Conservation (phyloP, 2,329 filamentous ascomycete genomes). For the Aspergillus floridensis region DNA sequence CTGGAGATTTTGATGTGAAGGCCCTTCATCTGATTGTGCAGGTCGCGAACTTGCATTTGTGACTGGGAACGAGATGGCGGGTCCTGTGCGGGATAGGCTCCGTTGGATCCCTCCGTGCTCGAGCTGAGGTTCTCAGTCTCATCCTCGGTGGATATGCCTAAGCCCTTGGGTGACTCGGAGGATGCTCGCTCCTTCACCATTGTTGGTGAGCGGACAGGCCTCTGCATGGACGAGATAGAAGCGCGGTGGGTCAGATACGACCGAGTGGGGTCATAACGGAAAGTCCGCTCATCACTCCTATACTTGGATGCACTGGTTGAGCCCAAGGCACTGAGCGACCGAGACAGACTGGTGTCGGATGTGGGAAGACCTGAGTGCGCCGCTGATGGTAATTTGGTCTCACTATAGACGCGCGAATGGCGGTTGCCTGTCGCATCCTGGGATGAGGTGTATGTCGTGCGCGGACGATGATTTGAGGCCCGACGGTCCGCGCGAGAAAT, state of each 20-base stretch:
- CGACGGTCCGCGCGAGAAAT: slow-evolving; percentile 41
- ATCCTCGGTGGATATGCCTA: slow-evolving; percentile 30
- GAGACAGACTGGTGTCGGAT: slow-evolving; percentile 47
- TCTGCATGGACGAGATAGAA: slow-evolving; percentile 42
- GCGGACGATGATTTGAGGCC: slow-evolving; percentile 48
- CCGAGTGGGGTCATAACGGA: slow-evolving; percentile 31
- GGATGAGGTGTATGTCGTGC: slow-evolving; percentile 34
- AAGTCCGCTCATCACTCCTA: slow-evolving; percentile 33
- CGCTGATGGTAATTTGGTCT: slow-evolving; percentile 54
- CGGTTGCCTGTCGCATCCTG: slow-evolving; percentile 43
- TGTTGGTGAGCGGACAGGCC: slow-evolving; percentile 5
- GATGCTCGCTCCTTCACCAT: slow-evolving; percentile 18
- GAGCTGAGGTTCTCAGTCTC: slow-evolving; percentile 26
- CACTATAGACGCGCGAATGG: slow-evolving; percentile 62
- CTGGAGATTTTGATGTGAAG: slow-evolving; percentile 81
- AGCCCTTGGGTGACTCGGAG: slow-evolving; percentile 23
- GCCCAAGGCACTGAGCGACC: slow-evolving; percentile 61
- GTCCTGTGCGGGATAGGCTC: slow-evolving; percentile 35
- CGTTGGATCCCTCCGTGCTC: slow-evolving; percentile 36
- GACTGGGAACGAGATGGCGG: slow-evolving; percentile 66
- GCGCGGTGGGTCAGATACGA: slow-evolving; percentile 34
- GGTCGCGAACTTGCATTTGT: slow-evolving; percentile 67
- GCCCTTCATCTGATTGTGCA: slow-evolving; percentile 82
- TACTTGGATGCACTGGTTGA: slow-evolving; percentile 33
- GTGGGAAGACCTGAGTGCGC: slow-evolving; percentile 23